These are phyloP conservation scores for Chlamydomonas sp. DNA, from an alignment of 139 green algal genomes.

Conservation along the genomic window DNA sequence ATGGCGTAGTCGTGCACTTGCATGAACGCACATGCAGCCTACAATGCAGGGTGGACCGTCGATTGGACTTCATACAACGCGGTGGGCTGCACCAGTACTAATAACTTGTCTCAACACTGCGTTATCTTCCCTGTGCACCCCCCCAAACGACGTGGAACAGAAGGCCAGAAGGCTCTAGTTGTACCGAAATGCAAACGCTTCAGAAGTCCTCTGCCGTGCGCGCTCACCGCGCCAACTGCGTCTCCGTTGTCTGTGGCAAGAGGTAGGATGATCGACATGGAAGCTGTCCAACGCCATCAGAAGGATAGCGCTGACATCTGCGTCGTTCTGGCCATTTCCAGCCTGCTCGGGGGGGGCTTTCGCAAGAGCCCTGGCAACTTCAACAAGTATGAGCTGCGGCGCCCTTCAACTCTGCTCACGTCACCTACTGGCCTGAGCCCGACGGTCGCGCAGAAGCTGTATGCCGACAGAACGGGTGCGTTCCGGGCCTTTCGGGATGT, in stretches of 20 bases:
- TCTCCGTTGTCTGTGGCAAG: conserved; percentile 22
- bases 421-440: neutral
- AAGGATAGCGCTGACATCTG: neutral
- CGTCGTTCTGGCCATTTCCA: neutral
- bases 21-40: too few relatives aligned
- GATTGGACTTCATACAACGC: too few relatives aligned
- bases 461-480: neutral
- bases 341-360: neutral
- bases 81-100: too few relatives aligned
- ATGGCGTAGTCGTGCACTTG: too few relatives aligned
- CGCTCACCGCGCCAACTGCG: neutral
- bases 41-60: too few relatives aligned
- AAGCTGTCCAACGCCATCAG: too few relatives aligned
- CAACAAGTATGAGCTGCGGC: conserved; percentile 13
- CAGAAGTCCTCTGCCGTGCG: neutral
- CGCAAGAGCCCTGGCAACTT: neutral
- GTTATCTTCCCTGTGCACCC: too few relatives aligned
- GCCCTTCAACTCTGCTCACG: neutral
- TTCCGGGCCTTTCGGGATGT: neutral
- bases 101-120: too few relatives aligned
- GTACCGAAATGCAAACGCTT: neutral
- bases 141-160: too few relatives aligned
- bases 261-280: neutral
- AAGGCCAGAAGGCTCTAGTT: too few relatives aligned
- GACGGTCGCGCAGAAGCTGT: conserved; percentile 11